Evolutionary conservation across 2,329 filamentous ascomycete species (phyloP), one percentile per base, ranked within the genome.

Genomic region (Pseudonectria buxi): DNA sequence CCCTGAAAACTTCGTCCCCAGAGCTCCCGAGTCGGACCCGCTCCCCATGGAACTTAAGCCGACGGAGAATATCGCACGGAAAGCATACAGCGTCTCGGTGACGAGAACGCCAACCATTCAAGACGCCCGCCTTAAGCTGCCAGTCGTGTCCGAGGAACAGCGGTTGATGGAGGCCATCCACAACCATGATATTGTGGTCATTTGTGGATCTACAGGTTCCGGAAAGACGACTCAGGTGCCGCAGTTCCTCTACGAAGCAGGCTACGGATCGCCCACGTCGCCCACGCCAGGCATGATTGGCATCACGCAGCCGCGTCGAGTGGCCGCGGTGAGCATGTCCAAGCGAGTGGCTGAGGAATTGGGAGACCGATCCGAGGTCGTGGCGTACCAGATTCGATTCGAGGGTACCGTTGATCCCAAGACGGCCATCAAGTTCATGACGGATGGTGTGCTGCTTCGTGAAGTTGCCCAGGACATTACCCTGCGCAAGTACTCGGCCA

Each of bases 401-500:
- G 92, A 98, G 55, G 87, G 83, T 32, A 90, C 81, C 0, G 80
- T 84, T 2, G 78, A 80, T 32, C 69, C 79, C 18, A 82, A 87
- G 34, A 98, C 92, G 0, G 84, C 86, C 6, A 78, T 98, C 58
- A 98, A 98, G 59, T 98, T 96, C 64, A 95, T 98, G 89, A 98
- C 92, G 0, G 92, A 98, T 60, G 92, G 92, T 72, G 88, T 98
- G 18, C 68, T 98, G 40, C 73, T 98, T 9, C 81, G 92, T 37
- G 92, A 98, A 61, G 83, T 95, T 35, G 81, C 86, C 1, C 81
- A 92, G 46, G 92, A 98, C 56, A 87, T 96, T 53, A 74, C 86
- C 0, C 65, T 98, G 29, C 78, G 74, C 32, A 94, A 94, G 50
- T 98, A 98, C 60, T 95, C 90, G 1, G 85, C 84, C 11, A 85